These are phyloP conservation scores for Huiozyma naganishii DNA, from an alignment of 805 yeast genomes.

Conservation along the genomic window DNA sequence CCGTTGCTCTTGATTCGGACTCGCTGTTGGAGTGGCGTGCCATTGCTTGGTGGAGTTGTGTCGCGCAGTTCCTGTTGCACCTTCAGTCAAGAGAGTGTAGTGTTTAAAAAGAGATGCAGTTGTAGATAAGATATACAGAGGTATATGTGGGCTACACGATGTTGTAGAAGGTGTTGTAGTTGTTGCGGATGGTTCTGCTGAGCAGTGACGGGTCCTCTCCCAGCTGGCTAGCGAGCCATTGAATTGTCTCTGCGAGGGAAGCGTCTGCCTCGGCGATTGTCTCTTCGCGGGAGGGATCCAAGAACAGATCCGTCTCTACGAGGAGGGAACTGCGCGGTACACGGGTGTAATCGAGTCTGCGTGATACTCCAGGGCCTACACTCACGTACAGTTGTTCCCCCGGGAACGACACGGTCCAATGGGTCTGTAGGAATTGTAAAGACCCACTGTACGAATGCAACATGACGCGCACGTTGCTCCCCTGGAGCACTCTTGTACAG, in stretches of 20 bases:
- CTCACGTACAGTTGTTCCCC: neutral
- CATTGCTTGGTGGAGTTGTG: neutral
- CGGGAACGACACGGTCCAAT: constrained; percentile 10
- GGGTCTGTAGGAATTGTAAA: constrained; percentile 36
- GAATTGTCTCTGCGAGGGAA: neutral
- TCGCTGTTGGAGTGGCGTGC: constrained; percentile 20
- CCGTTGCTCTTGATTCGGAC: constrained; percentile 16
- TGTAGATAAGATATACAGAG: too few species aligned
- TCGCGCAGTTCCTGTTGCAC: neutral
- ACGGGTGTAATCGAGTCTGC: neutral
- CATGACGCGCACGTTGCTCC: constrained; percentile 32
- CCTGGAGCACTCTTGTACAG: neutral
- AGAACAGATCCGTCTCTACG: constrained; percentile 40
- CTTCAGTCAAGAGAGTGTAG: too few species aligned
- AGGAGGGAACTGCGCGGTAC: constrained; percentile 32
- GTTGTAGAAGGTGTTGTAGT: constrained; percentile 3
- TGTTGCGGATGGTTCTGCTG: neutral
- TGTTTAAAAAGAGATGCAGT: too few species aligned
- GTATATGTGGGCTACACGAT: too few species aligned
- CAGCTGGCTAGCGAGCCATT: neutral
- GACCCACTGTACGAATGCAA: constrained; percentile 87
- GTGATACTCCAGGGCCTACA: neutral
- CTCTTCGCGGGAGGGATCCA: neutral
- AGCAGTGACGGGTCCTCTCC: neutral
- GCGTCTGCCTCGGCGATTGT: too few species aligned